These are phyloP conservation scores for Clohesyomyces aquaticus DNA, from an alignment of 495 filamentous ascomycete species.

Conservation along the genomic window DNA sequence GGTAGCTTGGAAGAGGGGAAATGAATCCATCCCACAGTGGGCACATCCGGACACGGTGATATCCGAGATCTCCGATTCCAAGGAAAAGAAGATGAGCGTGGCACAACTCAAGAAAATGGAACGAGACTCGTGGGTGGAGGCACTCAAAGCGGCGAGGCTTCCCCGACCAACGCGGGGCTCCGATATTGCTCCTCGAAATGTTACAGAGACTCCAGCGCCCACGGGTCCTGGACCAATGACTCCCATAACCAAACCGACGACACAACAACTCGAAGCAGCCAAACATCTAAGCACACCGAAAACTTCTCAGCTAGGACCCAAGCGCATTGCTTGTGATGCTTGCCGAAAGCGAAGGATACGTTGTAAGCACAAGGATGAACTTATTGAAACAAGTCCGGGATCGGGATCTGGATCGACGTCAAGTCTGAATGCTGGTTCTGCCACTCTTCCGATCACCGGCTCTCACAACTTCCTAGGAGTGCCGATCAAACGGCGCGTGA, in stretches of 20 bases:
- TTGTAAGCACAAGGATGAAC: slow-evolving; percentile 54
- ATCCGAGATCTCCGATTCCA: slow-evolving; percentile 35
- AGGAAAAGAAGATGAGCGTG: slow-evolving; percentile 47
- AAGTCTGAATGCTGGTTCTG: too few relatives aligned
- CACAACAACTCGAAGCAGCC: slow-evolving; percentile 7
- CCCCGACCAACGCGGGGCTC: slow-evolving; percentile 24
- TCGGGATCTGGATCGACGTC: neutral
- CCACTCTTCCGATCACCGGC: neutral
- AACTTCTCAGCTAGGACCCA: slow-evolving; percentile 51
- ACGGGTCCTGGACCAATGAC: slow-evolving; percentile 18
- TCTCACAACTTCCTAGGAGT: slow-evolving; percentile 16
- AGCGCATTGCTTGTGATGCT: slow-evolving; percentile 52
- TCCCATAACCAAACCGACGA: slow-evolving; percentile 23
- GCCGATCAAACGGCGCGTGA: slow-evolving; percentile 10
- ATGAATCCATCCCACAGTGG: slow-evolving; percentile 70
- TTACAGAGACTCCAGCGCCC: neutral
- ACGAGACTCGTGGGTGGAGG: slow-evolving; percentile 40
- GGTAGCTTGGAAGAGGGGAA: slow-evolving; percentile 75
- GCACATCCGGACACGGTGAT: slow-evolving; percentile 51
- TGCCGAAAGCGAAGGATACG: slow-evolving; percentile 51
- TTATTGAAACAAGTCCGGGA: slow-evolving; percentile 17
- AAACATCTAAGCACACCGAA: slow-evolving; percentile 48
- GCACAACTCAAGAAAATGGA: slow-evolving; percentile 45
- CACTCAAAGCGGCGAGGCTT: slow-evolving; percentile 31
- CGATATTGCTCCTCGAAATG: slow-evolving; percentile 8